Evolutionary conservation across 1,284 basidiomycete species (phyloP).

Genomic region (Pyrrhoderma noxium): DNA sequence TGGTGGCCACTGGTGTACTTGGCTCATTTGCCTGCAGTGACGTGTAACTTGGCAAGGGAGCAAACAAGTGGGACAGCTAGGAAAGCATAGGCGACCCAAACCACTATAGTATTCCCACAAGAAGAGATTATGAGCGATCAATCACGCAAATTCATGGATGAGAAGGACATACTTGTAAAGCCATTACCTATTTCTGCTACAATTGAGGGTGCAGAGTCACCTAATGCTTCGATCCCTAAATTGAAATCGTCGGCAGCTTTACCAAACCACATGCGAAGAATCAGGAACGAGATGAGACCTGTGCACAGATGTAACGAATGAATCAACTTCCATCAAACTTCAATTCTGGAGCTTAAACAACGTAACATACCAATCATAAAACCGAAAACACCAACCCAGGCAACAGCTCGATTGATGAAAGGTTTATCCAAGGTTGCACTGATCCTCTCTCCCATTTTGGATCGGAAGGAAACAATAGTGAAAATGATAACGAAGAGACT

Average conservation of each 20-base stretch:
- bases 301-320: constrained; percentile 15
- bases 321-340: constrained; percentile 5
- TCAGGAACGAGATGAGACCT: constrained; percentile 62
- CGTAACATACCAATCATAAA: constrained; percentile 62
- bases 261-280: constrained; percentile 74
- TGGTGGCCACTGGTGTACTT: background rate
- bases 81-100: constrained; percentile 71
- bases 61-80: constrained; percentile 62
- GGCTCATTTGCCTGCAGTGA: constrained; percentile 24
- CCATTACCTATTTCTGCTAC: constrained; percentile 62
- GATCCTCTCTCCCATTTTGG: constrained; percentile 50
- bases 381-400: constrained; percentile 68
- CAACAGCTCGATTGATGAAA: constrained; percentile 48
- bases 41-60: constrained; percentile 63
- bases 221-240: constrained; percentile 44
- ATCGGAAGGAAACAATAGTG: constrained; percentile 58
- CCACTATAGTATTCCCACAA: constrained; percentile 40
- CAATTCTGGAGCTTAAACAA: constrained; percentile 12
- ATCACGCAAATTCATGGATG: too few species aligned
- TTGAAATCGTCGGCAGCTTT: constrained; percentile 76
- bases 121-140: background rate
- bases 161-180: constrained; percentile 62
- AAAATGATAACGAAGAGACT: constrained; percentile 63
- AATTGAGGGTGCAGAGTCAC: constrained; percentile 46
- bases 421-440: constrained; percentile 49